Evolutionary conservation across 176 grass and related monocot species (phyloP), one percentile per base, ranked within the genome.

Genomic region (Phoenix roebelenii): DNA sequence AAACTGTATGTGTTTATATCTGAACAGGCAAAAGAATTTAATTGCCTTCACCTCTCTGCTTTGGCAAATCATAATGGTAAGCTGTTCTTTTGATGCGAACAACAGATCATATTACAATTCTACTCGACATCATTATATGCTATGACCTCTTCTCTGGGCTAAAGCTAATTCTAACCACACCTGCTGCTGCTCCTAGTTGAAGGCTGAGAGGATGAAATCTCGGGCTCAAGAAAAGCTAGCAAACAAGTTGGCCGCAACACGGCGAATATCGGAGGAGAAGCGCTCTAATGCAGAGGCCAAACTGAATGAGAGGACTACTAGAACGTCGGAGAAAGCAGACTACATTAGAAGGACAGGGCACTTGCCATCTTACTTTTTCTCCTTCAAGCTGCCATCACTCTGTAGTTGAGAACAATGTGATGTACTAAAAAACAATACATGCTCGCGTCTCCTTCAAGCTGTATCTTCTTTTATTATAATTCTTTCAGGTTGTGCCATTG

Each of bases 291-390:
- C 91, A 0, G 86, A 90, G 76, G 77, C 77, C 1, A 82, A 77
- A 72, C 69, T 90, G 23, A 96, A 82, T 15, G 86, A 96, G 72
- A 67, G 62, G 0, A 75, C 86, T 5, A 80, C 86, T 0, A 81
- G 65, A 48, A 90, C 92, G 1, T 80, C 86, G 1, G 86, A 90
- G 69, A 84, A 65, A 63, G 86, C 83, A 6, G 84, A 88, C 2
- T 96, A 87, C 63, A 90, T 96, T 51, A 82, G 92, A 65, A 83
- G 83, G 64, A 96, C 86, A 0, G 91, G 92, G 3, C 80, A 90
- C 72, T 72, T 96, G 26, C 92, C 92, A 5, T 88, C 85, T 15
- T 81, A 77, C 2, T 83, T 82, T 58, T 78, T 86, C 82, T 89
- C 82, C 69, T 85, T 90, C 75, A 96, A 82, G 80, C 64, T 96